These are phyloP conservation scores for Salix viminalis DNA, from an alignment of 345 rosid genomes.

Conservation along the genomic window DNA sequence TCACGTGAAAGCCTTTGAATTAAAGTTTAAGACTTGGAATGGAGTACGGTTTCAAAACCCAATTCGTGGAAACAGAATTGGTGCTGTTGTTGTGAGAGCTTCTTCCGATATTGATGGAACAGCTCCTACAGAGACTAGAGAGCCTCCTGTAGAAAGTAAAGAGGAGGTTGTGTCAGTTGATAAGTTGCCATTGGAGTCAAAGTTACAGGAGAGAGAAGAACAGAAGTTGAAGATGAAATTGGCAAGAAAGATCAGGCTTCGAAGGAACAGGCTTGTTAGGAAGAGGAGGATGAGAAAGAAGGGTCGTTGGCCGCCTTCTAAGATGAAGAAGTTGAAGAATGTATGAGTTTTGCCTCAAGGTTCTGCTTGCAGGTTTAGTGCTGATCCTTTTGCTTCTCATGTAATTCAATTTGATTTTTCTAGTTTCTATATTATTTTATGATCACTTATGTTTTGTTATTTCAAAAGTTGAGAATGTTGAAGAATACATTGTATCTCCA, in stretches of 20 bases:
- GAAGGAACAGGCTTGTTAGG: conserved; percentile 73
- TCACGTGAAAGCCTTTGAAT: neutral
- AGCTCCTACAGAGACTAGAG: conserved; percentile 17
- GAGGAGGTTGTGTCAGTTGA: conserved; percentile 46
- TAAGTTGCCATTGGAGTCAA: conserved; percentile 66
- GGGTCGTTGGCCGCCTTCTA: conserved; percentile 95
- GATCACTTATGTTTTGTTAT: neutral
- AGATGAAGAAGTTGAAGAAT: conserved; percentile 84
- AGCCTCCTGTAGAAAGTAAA: conserved; percentile 31
- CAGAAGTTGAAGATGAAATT: conserved; percentile 79
- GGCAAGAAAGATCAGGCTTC: conserved; percentile 77
- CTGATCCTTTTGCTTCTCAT: conserved; percentile 1
- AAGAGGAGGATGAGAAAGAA: conserved; percentile 89
- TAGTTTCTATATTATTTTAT: neutral
- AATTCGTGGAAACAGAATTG: neutral
- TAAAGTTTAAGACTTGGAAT: neutral
- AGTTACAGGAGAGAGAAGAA: conserved; percentile 57
- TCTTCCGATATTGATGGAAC: neutral
- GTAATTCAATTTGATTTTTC: neutral
- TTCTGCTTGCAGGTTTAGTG: conserved; percentile 15
- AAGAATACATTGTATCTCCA: neutral
- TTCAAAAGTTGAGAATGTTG: neutral
- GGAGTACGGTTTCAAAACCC: neutral
- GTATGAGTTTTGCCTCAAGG: conserved; percentile 37
- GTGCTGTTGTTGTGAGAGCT: conserved; percentile 1